Evolutionary conservation across 371 early-diverging fungal species (phyloP).

Genomic region (Syncephalastrum sp.): DNA sequence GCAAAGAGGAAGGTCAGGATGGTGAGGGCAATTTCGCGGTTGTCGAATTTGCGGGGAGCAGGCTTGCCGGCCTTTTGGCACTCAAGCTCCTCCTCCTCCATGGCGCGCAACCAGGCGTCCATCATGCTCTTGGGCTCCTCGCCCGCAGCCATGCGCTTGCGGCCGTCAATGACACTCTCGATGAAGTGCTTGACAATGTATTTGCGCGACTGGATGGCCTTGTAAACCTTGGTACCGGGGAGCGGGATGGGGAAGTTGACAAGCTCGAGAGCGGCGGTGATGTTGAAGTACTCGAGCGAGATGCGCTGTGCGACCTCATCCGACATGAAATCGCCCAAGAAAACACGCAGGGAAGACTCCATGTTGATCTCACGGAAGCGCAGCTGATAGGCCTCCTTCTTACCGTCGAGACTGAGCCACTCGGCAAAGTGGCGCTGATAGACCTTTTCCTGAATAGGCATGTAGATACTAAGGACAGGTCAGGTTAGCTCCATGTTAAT

Average conservation of each 20-base stretch:
- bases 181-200: slow-evolving; percentile 52
- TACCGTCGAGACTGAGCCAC: slow-evolving; percentile 44
- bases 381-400: slow-evolving; percentile 38
- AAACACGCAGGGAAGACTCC: slow-evolving; percentile 53
- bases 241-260: slow-evolving; percentile 58
- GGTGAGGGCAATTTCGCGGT: slow-evolving; percentile 49
- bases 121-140: slow-evolving; percentile 42
- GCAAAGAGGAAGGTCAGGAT: slow-evolving; percentile 53
- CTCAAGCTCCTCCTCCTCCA: slow-evolving; percentile 39
- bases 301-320: slow-evolving; percentile 42
- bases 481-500: not conserved
- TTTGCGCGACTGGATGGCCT: slow-evolving; percentile 53
- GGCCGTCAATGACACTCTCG: slow-evolving; percentile 39
- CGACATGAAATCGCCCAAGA: slow-evolving; percentile 48
- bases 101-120: slow-evolving; percentile 50
- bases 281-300: slow-evolving; percentile 50
- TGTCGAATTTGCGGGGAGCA: slow-evolving; percentile 43
- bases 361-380: slow-evolving; percentile 55
- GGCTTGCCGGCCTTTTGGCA: slow-evolving; percentile 32
- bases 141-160: slow-evolving; percentile 40
- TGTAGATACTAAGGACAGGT: slow-evolving; percentile 32
- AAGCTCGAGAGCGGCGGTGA: slow-evolving; percentile 55
- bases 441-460: slow-evolving; percentile 48
- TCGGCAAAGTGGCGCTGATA: slow-evolving; percentile 44
- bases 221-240: slow-evolving; percentile 56